Evolutionary conservation across 352 stramenopile genomes (phyloP).

Genomic region (Thraustochytrium striatum): DNA sequence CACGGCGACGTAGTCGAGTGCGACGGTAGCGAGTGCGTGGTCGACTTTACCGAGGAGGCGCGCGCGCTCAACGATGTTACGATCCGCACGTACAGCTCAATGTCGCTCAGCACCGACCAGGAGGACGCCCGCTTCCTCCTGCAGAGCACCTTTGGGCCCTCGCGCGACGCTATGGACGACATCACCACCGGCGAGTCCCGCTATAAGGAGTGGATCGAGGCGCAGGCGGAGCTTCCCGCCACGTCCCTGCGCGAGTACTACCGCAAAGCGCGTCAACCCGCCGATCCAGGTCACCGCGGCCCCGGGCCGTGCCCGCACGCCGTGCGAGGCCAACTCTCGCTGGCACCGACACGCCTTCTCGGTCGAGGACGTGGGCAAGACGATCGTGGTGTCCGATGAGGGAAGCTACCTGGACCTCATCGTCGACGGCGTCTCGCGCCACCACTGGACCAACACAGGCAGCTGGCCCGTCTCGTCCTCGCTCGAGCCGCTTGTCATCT

Average conservation of each 20-base stretch:
- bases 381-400: background rate
- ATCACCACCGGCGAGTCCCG: background rate
- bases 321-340: background rate
- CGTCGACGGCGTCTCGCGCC: background rate
- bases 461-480: background rate
- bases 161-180: background rate
- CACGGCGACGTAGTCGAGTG: background rate
- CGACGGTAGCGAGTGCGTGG: background rate
- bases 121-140: background rate
- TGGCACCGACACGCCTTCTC: background rate
- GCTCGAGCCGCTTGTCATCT: background rate
- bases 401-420: background rate
- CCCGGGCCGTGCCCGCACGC: background rate
- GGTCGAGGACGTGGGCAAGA: background rate
- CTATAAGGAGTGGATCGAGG: background rate
- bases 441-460: background rate
- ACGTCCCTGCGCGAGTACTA: background rate
- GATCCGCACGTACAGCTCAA: background rate
- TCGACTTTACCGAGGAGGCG: background rate
- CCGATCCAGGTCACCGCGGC: background rate
- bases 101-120: background rate
- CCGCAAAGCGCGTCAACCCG: background rate
- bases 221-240: background rate
- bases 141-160: background rate
- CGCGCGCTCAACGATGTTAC: background rate